Base-by-base conservation (phyloP, 495 filamentous ascomycete genomes). In the Durotheca rogersii region DNA sequence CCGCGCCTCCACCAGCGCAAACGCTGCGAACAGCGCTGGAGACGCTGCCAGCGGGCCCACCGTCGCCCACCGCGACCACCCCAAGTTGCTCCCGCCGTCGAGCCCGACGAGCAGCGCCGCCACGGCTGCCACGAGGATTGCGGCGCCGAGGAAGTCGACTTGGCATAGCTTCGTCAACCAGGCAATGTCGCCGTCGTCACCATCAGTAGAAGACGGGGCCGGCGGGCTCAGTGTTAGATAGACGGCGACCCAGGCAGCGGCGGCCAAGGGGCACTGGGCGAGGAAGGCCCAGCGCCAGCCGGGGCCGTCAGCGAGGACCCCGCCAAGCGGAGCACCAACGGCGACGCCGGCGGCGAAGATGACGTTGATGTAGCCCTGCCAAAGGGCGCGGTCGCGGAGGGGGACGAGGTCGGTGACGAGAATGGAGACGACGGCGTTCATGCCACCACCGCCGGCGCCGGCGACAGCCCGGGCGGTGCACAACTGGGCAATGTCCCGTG, bases 271-370 rank as follows among this genome's bases (percentile, higher is more conserved):
- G 4, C 76, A 78, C 64, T 94, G 89, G 12, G 69, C 70, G 12
- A 88, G 60, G 62, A 94, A 94, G 3, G 86, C 74, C 85, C 89
- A 95, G 51, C 89, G 75, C 89, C 89, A 95, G 44, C 88, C 87
- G 19, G 93, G 74, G 18, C 72, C 80, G 60, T 94, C 89, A 1
- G 86, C 79, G 10, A 95, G 58, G 0, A 90, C 59, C 16, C 89
- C 90, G 67, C 87, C 88, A 6, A 95, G 56, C 0, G 89, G 88
- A 15, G 82, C 89, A 10, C 90, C 90, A 32, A 72, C 72, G 10
- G 81, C 82, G 11, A 85, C 75, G 14, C 90, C 90, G 51, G 73
- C 67, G 1, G 88, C 83, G 59, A 77, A 92, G 35, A 93, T 77
- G 61, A 93, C 82, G 58, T 93, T 94, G 56, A 92, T 73, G 36